These are phyloP conservation scores for Lactarius sp. DNA, from an alignment of 768 basidiomycete species.

Conservation along the genomic window DNA sequence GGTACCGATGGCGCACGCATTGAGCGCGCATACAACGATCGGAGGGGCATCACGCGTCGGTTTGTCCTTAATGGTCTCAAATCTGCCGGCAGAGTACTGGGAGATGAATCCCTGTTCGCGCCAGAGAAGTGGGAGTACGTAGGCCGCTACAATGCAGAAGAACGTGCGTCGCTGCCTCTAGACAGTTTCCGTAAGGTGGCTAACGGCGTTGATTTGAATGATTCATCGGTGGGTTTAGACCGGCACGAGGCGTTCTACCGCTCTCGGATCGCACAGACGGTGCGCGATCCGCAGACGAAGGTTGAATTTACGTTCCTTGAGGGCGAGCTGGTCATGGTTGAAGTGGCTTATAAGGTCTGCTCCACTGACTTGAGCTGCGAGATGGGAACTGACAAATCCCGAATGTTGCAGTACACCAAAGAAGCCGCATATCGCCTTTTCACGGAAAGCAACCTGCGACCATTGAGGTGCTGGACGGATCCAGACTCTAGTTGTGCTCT, in stretches of 20 bases:
- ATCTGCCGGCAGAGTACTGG: slow-evolving; percentile 62
- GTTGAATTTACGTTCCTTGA: slow-evolving; percentile 50
- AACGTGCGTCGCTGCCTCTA: slow-evolving; percentile 35
- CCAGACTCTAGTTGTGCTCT: slow-evolving; percentile 66
- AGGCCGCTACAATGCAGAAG: slow-evolving; percentile 50
- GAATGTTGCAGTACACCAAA: slow-evolving; percentile 63
- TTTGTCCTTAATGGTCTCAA: slow-evolving; percentile 88
- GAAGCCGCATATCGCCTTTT: slow-evolving; percentile 67
- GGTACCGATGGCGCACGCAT: slow-evolving; percentile 65
- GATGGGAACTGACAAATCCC: neutral
- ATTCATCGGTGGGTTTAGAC: slow-evolving; percentile 38
- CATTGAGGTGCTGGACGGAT: slow-evolving; percentile 84
- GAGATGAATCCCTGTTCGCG: slow-evolving; percentile 59
- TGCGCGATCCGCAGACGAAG: slow-evolving; percentile 46
- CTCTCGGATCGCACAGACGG: slow-evolving; percentile 54
- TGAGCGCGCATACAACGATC: slow-evolving; percentile 84
- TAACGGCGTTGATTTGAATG: neutral
- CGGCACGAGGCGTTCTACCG: slow-evolving; percentile 82
- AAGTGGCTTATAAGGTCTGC: slow-evolving; percentile 80
- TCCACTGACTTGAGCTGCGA: neutral
- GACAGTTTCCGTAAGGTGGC: neutral
- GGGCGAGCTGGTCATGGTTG: slow-evolving; percentile 79
- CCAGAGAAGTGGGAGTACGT: slow-evolving; percentile 73
- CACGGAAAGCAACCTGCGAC: slow-evolving; percentile 66
- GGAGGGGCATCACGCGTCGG: slow-evolving; percentile 57